phyloP scores from a whole-genome alignment of 768 basidiomycete species.

The Solioccasus polychromus region DNA sequence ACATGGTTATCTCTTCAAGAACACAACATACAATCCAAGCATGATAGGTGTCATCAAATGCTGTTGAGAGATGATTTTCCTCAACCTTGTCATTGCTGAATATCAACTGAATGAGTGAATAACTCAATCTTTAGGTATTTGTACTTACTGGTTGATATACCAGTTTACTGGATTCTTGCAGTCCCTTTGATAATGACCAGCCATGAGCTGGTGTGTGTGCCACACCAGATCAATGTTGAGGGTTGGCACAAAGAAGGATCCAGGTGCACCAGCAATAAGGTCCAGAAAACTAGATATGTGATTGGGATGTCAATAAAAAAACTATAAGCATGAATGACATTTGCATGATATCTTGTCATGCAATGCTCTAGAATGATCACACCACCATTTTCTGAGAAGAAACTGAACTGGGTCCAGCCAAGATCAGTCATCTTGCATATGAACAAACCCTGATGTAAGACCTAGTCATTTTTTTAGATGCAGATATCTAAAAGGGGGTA shows the following conservation, averaged over 20 bases:
- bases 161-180: slow-evolving; percentile 41
- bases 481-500: background rate
- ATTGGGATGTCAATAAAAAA: background rate
- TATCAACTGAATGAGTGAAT: background rate
- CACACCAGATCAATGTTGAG: slow-evolving; percentile 75
- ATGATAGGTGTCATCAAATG: slow-evolving; percentile 51
- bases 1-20: too few species aligned
- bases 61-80: slow-evolving; percentile 40
- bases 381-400: slow-evolving; percentile 39
- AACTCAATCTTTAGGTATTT: background rate
- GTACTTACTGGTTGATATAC: slow-evolving; percentile 57
- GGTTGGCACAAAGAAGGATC: slow-evolving; percentile 52
- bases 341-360: slow-evolving; percentile 60
- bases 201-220: slow-evolving; percentile 70
- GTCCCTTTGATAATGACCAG: slow-evolving; percentile 43
- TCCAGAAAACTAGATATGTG: slow-evolving; percentile 53
- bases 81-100: slow-evolving; percentile 49
- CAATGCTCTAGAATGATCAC: slow-evolving; percentile 43
- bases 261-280: slow-evolving; percentile 44
- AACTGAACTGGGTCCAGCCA: slow-evolving; percentile 46
- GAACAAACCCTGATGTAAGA: slow-evolving; percentile 57
- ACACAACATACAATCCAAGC: slow-evolving; percentile 35
- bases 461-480: slow-evolving; percentile 30
- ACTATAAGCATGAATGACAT: slow-evolving; percentile 11
- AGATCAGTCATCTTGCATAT: slow-evolving; percentile 50